phyloP scores from a whole-genome alignment of 179 eudicot genomes.

The Corrigiola litoralis region DNA sequence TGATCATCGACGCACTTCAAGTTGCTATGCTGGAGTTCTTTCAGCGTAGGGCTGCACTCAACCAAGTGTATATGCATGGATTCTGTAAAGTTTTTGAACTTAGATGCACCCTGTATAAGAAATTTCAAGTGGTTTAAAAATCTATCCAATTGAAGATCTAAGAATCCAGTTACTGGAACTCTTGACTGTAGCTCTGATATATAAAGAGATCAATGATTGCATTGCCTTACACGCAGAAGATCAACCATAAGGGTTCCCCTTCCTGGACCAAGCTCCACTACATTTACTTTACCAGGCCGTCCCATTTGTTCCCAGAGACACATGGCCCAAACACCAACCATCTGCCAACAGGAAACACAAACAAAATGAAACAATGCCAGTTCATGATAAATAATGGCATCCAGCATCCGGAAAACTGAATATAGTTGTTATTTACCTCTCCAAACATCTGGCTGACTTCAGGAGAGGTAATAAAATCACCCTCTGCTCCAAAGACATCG shows the following conservation, averaged over 20 bases:
- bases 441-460: constrained; percentile 99
- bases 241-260: constrained; percentile 97
- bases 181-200: background rate
- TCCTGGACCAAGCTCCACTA: constrained; percentile 98
- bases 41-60: constrained; percentile 85
- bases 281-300: constrained; percentile 59
- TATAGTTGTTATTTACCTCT: constrained; percentile 50
- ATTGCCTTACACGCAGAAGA: constrained; percentile 66
- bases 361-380: background rate
- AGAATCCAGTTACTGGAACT: background rate
- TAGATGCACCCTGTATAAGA: constrained; percentile 65
- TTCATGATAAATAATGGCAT: background rate
- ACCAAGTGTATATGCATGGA: constrained; percentile 78
- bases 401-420: background rate
- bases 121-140: background rate
- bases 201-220: background rate
- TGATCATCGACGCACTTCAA: constrained; percentile 64
- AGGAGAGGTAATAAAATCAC: constrained; percentile 96
- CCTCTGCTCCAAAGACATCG: constrained; percentile 93
- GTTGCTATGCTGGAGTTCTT: constrained; percentile 60
- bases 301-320: constrained; percentile 99
- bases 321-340: constrained; percentile 96
- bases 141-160: too few relatives aligned
- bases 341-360: constrained; percentile 33
- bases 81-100: constrained; percentile 61